Evolutionary conservation across 2,329 filamentous ascomycete species (phyloP).

Genomic region (Aspergillus versicolor): DNA sequence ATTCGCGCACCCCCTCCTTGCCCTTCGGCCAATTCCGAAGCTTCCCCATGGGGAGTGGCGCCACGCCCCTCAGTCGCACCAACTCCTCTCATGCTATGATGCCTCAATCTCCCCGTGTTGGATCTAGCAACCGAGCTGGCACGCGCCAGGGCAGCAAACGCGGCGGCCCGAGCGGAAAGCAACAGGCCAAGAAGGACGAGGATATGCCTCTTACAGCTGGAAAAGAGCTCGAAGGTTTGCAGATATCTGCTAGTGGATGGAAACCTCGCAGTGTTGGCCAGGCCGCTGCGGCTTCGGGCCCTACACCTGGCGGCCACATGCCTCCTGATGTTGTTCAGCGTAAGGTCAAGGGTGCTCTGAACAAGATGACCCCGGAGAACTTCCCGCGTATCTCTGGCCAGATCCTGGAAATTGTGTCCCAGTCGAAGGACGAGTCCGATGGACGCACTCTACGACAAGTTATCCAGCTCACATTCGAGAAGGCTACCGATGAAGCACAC

Average conservation of each 20-base stretch:
- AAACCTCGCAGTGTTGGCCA: slow-evolving; percentile 73
- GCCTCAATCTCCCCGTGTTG: slow-evolving; percentile 70
- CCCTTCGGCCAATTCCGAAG: slow-evolving; percentile 63
- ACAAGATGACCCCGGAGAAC: slow-evolving; percentile 99
- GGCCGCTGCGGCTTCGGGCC: slow-evolving; percentile 42
- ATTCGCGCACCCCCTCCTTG: slow-evolving; percentile 46
- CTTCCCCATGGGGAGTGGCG: slow-evolving; percentile 63
- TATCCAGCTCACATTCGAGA: slow-evolving; percentile 98
- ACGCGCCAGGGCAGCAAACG: slow-evolving; percentile 51
- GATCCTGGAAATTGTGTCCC: slow-evolving; percentile 85
- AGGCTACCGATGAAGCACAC: slow-evolving; percentile 96
- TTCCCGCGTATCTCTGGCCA: slow-evolving; percentile 95
- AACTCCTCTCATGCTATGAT: slow-evolving; percentile 53
- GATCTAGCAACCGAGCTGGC: slow-evolving; percentile 61
- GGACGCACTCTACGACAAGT: slow-evolving; percentile 94
- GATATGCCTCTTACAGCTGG: slow-evolving; percentile 83
- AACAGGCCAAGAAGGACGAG: slow-evolving; percentile 58
- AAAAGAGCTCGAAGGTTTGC: slow-evolving; percentile 77
- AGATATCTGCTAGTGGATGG: slow-evolving; percentile 75
- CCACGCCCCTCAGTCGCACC: slow-evolving; percentile 64
- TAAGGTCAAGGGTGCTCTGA: slow-evolving; percentile 96
- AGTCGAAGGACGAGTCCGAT: slow-evolving; percentile 93
- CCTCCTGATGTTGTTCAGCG: slow-evolving; percentile 92
- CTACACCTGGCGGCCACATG: slow-evolving; percentile 59
- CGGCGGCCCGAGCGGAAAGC: slow-evolving; percentile 37